These are phyloP conservation scores for Suhomyces bokatorum DNA, from an alignment of 1,139 yeast species.

Conservation along the genomic window DNA sequence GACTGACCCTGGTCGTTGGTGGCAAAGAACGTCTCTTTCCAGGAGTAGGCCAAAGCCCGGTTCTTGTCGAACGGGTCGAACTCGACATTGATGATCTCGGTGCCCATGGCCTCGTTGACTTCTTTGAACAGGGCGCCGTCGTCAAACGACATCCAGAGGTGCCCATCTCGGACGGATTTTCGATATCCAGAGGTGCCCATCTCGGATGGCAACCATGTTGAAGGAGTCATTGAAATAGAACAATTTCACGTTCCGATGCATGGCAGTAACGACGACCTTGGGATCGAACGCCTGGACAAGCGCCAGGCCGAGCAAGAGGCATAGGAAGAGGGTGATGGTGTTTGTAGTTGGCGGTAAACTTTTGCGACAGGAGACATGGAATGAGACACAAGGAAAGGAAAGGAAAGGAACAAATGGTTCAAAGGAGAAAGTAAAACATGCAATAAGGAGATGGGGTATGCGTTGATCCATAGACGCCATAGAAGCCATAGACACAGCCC, in stretches of 20 bases:
- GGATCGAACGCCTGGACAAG: conserved; percentile 14
- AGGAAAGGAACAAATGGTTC: no score
- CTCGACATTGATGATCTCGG: conserved; percentile 28
- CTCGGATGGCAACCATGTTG: conserved; percentile 31
- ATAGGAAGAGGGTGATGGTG: background rate
- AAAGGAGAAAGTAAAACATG: no score
- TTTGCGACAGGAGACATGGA: no score
- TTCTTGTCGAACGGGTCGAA: conserved; percentile 47
- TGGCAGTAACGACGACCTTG: conserved; percentile 10
- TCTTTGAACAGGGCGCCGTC: conserved; percentile 59
- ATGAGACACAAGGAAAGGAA: no score
- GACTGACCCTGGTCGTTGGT: conserved; percentile 59
- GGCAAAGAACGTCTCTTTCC: conserved; percentile 30
- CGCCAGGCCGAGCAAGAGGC: background rate
- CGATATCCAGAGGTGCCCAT: conserved; percentile 40
- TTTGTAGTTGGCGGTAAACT: no score
- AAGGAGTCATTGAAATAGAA: conserved; percentile 59
- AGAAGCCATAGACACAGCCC: no score
- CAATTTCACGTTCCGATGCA: conserved; percentile 13
- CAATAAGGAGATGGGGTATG: no score
- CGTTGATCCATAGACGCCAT: no score
- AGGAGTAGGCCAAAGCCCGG: conserved; percentile 56
- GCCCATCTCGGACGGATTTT: conserved; percentile 26
- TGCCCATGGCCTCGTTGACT: conserved; percentile 32
- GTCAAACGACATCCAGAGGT: conserved; percentile 49